These are phyloP conservation scores for Globisporangium alternatum DNA, from an alignment of 352 stramenopile genomes.

Conservation along the genomic window DNA sequence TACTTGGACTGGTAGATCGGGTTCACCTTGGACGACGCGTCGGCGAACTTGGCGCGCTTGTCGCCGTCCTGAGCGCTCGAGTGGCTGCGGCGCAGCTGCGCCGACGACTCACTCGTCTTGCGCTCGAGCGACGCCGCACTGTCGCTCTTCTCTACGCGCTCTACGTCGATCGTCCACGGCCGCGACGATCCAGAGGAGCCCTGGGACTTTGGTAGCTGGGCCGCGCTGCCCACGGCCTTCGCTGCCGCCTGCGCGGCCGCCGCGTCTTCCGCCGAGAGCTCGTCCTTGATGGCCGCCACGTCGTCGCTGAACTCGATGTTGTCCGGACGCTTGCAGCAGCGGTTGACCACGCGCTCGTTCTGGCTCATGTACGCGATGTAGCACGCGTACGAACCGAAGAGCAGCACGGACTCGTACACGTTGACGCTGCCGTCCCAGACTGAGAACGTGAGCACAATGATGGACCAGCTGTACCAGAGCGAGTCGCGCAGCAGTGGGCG, in stretches of 20 bases:
- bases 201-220: slow-evolving; percentile 5
- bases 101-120: slow-evolving; percentile 20
- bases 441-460: slow-evolving; percentile 50
- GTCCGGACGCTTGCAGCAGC: slow-evolving; percentile 51
- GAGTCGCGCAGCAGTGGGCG: slow-evolving; percentile 78
- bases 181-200: slow-evolving; percentile 16
- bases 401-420: slow-evolving; percentile 50
- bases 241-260: neutral
- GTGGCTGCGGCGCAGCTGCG: slow-evolving; percentile 12
- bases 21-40: slow-evolving; percentile 40
- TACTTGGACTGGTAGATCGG: slow-evolving; percentile 68
- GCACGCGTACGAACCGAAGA: slow-evolving; percentile 63
- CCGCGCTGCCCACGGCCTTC: neutral
- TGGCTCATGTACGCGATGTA: slow-evolving; percentile 81
- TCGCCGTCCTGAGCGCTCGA: slow-evolving; percentile 4
- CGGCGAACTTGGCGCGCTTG: slow-evolving; percentile 25
- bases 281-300: slow-evolving; percentile 11
- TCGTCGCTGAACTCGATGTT: slow-evolving; percentile 19
- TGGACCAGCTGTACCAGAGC: slow-evolving; percentile 69
- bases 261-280: slow-evolving; percentile 19
- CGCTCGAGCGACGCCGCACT: neutral
- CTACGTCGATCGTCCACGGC: slow-evolving; percentile 37
- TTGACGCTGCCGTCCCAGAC: slow-evolving; percentile 65
- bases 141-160: slow-evolving; percentile 13
- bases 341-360: slow-evolving; percentile 54